These are phyloP conservation scores for Omphalotus guepiniiformis DNA, from an alignment of 768 basidiomycete species.

Conservation along the genomic window DNA sequence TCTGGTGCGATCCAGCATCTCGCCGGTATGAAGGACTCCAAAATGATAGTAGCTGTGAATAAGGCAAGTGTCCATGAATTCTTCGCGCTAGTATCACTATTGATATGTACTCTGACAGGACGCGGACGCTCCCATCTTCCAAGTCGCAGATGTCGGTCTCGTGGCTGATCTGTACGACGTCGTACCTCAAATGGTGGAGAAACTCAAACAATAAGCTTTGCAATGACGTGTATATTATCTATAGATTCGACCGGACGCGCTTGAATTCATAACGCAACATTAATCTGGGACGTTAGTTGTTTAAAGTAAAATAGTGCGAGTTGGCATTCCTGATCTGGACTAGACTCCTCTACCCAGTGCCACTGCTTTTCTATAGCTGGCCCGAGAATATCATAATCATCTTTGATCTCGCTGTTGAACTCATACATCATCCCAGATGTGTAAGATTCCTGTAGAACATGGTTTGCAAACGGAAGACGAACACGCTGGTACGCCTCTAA, in stretches of 20 bases:
- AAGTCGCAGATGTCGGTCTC: slow-evolving; percentile 93
- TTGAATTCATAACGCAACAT: neutral
- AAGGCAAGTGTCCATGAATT: slow-evolving; percentile 51
- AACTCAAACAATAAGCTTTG: slow-evolving; percentile 55
- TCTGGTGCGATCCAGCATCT: slow-evolving; percentile 99
- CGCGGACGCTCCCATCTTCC: slow-evolving; percentile 97
- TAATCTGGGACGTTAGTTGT: neutral
- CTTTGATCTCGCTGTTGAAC: slow-evolving; percentile 31
- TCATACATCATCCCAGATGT: slow-evolving; percentile 35
- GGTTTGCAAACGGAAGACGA: slow-evolving; percentile 31
- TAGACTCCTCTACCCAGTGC: slow-evolving; percentile 36
- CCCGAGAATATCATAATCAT: slow-evolving; percentile 32
- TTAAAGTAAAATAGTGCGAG: slow-evolving; percentile 13
- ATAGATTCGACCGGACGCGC: too few relatives aligned
- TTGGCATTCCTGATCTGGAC: slow-evolving; percentile 28
- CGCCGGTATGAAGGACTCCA: slow-evolving; percentile 99
- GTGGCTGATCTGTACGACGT: slow-evolving; percentile 91
- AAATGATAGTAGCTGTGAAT: slow-evolving; percentile 96
- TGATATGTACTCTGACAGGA: slow-evolving; percentile 48
- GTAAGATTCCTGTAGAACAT: slow-evolving; percentile 26
- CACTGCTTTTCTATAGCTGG: slow-evolving; percentile 37
- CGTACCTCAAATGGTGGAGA: slow-evolving; percentile 87
- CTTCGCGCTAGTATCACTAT: neutral
- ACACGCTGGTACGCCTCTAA: slow-evolving; percentile 29
- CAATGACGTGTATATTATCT: neutral